Evolutionary conservation across 768 basidiomycete genomes (phyloP).

Genomic region (Tulasnella sp.): DNA sequence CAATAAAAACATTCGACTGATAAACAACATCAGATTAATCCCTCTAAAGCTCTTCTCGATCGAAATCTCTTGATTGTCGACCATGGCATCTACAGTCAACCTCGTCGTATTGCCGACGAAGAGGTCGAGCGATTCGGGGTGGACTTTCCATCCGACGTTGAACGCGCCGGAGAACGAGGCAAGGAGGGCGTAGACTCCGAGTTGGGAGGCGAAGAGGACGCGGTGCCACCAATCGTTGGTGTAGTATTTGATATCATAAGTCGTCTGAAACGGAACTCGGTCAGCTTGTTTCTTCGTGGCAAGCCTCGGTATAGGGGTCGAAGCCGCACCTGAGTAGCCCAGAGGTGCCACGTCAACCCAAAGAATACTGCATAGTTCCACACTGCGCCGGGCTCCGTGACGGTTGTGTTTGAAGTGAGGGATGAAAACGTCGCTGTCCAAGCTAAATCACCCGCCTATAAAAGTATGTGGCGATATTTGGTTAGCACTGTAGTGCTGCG

Average conservation of each 20-base stretch:
- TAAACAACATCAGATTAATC: not conserved
- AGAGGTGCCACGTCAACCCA: slow-evolving; percentile 1
- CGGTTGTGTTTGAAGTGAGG: not conserved
- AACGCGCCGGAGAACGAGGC: not conserved
- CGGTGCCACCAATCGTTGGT: slow-evolving; percentile 10
- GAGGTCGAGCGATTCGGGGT: not conserved
- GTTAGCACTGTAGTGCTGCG: not conserved
- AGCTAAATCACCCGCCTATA: not conserved
- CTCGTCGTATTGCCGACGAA: not conserved
- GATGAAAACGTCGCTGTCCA: not conserved
- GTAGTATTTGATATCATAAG: not conserved
- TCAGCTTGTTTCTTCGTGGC: too few species aligned
- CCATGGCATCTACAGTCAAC: not conserved
- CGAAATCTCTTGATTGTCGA: not conserved
- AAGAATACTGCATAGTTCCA: slow-evolving; percentile 9
- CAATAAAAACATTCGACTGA: not conserved
- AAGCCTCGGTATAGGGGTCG: too few species aligned
- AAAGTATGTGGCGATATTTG: not conserved
- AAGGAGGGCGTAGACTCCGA: not conserved
- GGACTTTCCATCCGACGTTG: not conserved
- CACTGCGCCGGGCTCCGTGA: not conserved
- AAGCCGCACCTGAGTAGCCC: slow-evolving; percentile 5
- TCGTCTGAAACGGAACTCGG: not conserved
- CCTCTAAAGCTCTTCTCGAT: not conserved
- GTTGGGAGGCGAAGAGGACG: not conserved